phyloP scores from a whole-genome alignment of 257 asterid species.

The Solanum medicagineum region DNA sequence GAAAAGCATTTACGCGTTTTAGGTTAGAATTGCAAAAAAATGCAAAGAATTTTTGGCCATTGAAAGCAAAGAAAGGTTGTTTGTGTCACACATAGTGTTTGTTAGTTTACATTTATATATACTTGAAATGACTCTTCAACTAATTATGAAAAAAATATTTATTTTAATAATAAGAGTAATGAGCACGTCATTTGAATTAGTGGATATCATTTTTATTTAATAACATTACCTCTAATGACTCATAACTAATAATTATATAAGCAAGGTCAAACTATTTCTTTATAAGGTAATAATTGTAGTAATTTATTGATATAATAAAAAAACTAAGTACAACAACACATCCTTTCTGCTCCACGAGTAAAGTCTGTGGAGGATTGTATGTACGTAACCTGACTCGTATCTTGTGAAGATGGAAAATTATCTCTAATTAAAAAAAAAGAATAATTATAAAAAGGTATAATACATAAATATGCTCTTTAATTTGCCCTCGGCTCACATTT shows the following conservation, averaged over 20 bases:
- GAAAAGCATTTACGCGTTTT: neutral
- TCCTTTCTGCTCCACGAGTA: neutral
- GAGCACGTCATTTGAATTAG: neutral
- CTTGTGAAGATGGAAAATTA: no score
- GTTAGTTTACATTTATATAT: neutral
- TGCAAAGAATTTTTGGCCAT: neutral
- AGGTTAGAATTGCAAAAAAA: neutral
- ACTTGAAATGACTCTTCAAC: constrained; percentile 6
- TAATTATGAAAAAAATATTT: neutral
- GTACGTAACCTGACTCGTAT: neutral
- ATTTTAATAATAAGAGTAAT: neutral
- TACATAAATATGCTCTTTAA: no score
- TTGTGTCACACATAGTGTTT: neutral
- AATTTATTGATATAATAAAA: neutral
- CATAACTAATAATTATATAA: neutral
- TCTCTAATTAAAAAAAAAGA: no score
- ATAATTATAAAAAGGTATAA: no score
- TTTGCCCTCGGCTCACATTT: no score
- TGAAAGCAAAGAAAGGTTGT: neutral
- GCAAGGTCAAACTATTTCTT: neutral
- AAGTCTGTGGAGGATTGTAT: no score
- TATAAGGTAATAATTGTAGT: neutral
- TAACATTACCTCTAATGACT: neutral
- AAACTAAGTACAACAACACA: neutral
- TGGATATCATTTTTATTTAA: neutral